Conservation (phyloP, 2,329 filamentous ascomycete species). For the Chrysosphaeria jannelii region DNA sequence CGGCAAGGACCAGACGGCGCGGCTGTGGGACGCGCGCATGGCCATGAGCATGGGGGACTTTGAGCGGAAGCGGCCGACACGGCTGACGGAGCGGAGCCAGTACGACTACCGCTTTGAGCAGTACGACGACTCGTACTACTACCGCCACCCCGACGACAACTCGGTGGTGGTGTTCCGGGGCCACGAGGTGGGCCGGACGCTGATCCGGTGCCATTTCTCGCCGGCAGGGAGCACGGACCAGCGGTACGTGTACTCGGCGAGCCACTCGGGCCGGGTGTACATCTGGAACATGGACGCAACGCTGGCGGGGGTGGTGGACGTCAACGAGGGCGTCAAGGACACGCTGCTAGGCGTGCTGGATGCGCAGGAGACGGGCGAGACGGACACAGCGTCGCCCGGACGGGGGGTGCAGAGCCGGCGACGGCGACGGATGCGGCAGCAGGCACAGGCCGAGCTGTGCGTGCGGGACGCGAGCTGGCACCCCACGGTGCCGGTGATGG, state of each 20-base stretch:
- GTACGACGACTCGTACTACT: slow-evolving; percentile 35
- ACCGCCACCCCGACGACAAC: slow-evolving; percentile 58
- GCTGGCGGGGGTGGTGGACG: slow-evolving; percentile 46
- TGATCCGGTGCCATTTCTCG: slow-evolving; percentile 88
- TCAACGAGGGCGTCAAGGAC: slow-evolving; percentile 29
- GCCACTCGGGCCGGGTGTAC: slow-evolving; percentile 65
- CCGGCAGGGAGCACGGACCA: slow-evolving; percentile 64
- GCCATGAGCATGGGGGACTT: slow-evolving; percentile 48
- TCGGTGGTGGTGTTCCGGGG: slow-evolving; percentile 82
- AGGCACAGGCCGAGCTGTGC: slow-evolving; percentile 20
- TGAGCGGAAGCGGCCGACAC: slow-evolving; percentile 21
- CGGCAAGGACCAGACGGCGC: slow-evolving; percentile 88
- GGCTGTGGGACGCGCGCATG: slow-evolving; percentile 82
- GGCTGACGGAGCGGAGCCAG: slow-evolving; percentile 31
- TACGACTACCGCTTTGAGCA: slow-evolving; percentile 48
- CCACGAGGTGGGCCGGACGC: slow-evolving; percentile 61
- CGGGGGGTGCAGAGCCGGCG: slow-evolving; percentile 1
- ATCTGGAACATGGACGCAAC: slow-evolving; percentile 82
- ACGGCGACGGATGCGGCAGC: background rate
- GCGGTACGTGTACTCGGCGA: slow-evolving; percentile 78
- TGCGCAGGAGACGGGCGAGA: background rate
- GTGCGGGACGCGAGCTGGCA: slow-evolving; percentile 82
- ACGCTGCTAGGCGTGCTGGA: slow-evolving; percentile 1
- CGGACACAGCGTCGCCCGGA: background rate
- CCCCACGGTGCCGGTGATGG: slow-evolving; percentile 53